Evolutionary conservation across 176 grass and related monocot species (phyloP), one percentile per base, ranked within the genome.

Genomic region (Carex cristatella): DNA sequence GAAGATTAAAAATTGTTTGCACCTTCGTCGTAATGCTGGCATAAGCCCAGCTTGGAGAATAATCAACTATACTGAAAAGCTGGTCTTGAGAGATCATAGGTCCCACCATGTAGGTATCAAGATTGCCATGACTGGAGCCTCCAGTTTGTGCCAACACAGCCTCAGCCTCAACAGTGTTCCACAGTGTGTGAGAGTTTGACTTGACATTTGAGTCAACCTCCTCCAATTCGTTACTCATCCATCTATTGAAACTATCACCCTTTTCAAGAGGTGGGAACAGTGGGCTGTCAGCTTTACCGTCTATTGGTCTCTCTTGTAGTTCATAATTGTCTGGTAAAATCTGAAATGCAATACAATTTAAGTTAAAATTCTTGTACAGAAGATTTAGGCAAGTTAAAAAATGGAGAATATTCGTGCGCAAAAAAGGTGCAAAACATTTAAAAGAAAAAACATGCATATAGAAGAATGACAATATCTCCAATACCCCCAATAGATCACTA

Each of bases 231-330:
- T 82, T 98, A 85, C 69, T 93, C 95, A 98, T 98, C 95, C 95
- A 98, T 89, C 95, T 94, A 28, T 88, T 92, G 80, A 98, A 98
- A 85, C 95, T 98, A 88, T 98, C 95, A 87, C 84, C 89, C 81
- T 91, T 94, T 82, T 93, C 91, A 87, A 94, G 91, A 69, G 61
- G 59, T 32, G 61, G 81, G 23, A 67, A 64, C 58, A 82, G 35
- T 46, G 13, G 63, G 13, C 19, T 53, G 46, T 33, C 18, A 4
- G 63, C 61, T 8, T 79, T 79, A 1, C 37, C 23, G 40, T 83
- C 42, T 3, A 5, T 65, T 69, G 46, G 13, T 69, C 49, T 37
- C 81, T 83, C 81, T 69, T 69, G 81, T 5, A 83, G 65, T 42
- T 7, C 35, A 54, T 66, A 83, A 35, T 83, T 51, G 8, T 69